Conservation (phyloP, 1,284 basidiomycete species). For the Ceratobasidium sp. region DNA sequence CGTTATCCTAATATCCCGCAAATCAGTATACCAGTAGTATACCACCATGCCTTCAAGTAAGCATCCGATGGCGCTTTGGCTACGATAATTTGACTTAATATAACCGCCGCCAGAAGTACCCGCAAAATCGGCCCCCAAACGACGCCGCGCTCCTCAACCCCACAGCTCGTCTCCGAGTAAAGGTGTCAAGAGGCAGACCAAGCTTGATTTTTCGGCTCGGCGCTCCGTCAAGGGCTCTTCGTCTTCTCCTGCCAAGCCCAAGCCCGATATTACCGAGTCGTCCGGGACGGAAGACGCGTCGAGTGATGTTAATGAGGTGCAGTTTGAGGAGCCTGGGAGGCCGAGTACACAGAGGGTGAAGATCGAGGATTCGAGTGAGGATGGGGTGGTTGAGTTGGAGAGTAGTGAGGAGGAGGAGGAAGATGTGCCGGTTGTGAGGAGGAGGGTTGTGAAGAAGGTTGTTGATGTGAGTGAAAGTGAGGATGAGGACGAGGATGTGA, state of each 20-base stretch:
- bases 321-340: slow-evolving; percentile 17
- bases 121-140: too few relatives aligned
- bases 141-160: background rate
- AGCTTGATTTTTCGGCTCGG: slow-evolving; percentile 10
- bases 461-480: background rate
- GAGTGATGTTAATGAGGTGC: slow-evolving; percentile 15
- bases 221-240: background rate
- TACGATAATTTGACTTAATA: too few relatives aligned
- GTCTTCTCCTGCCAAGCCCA: slow-evolving; percentile 5
- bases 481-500: background rate
- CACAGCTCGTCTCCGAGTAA: background rate
- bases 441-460: too few relatives aligned
- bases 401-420: background rate
- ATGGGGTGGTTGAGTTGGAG: slow-evolving; percentile 14
- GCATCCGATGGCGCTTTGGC: too few relatives aligned
- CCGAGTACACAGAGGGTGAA: background rate
- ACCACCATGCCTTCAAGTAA: too few relatives aligned
- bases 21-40: too few relatives aligned
- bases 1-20: too few relatives aligned
- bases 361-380: background rate
- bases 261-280: background rate
- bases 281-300: slow-evolving; percentile 24
- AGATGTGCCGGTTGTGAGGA: too few relatives aligned
- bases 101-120: too few relatives aligned
- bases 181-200: background rate